These are phyloP conservation scores for Rosellinia necatrix DNA, from an alignment of 2,329 filamentous ascomycete species.

Conservation along the genomic window DNA sequence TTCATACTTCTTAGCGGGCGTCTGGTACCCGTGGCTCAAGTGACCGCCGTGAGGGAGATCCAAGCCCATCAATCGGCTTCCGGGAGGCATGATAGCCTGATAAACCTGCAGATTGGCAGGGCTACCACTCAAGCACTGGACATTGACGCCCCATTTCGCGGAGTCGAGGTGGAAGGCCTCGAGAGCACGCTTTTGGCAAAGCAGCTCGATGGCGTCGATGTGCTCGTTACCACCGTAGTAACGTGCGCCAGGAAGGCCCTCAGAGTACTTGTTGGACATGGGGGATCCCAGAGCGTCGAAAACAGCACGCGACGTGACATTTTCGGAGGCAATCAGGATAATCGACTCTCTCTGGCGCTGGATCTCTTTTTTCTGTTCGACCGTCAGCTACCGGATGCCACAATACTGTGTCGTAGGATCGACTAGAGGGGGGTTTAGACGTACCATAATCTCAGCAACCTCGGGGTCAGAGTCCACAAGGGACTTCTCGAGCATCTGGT, in stretches of 20 bases:
- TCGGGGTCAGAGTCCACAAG: slow-evolving; percentile 90
- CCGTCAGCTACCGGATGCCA: not conserved
- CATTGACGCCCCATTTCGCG: slow-evolving; percentile 97
- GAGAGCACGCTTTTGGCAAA: slow-evolving; percentile 93
- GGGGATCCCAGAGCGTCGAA: slow-evolving; percentile 94
- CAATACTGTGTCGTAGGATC: not conserved
- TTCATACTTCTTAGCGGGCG: slow-evolving; percentile 75
- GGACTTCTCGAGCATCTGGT: slow-evolving; percentile 91
- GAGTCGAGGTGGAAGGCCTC: slow-evolving; percentile 86
- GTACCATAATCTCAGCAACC: slow-evolving; percentile 95
- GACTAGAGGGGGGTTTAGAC: slow-evolving; percentile 36
- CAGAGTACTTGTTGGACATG: slow-evolving; percentile 99
- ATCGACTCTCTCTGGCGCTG: slow-evolving; percentile 98
- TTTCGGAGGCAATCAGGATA: slow-evolving; percentile 98
- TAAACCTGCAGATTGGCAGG: slow-evolving; percentile 98
- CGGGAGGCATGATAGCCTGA: slow-evolving; percentile 93
- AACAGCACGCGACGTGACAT: slow-evolving; percentile 97
- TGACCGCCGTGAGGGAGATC: slow-evolving; percentile 94
- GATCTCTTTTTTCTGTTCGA: slow-evolving; percentile 78
- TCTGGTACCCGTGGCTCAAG: slow-evolving; percentile 97
- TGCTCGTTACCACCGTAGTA: slow-evolving; percentile 99
- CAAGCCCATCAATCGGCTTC: slow-evolving; percentile 95
- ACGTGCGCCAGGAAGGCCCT: slow-evolving; percentile 95
- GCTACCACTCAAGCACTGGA: slow-evolving; percentile 89
- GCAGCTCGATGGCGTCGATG: slow-evolving; percentile 94